Base-by-base conservation (phyloP, 176 grass and related monocot species). In the Aegilops sharonensis region DNA sequence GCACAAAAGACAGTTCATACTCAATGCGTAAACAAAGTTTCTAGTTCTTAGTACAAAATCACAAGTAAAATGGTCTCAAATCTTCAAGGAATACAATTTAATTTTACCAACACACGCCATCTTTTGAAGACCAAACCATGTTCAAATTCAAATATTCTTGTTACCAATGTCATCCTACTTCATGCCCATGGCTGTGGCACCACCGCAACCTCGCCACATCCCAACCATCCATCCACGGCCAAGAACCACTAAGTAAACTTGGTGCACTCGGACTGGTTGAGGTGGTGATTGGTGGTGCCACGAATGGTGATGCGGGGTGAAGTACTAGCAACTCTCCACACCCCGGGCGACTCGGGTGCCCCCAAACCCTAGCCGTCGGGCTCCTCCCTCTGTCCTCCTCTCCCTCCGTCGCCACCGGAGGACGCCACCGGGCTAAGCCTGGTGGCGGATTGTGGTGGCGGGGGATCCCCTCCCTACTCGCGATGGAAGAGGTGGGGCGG, bases 111-210 rank as follows among this genome's bases (percentile, higher is more conserved):
- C 48, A 17, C 43, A 75, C 8, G 13, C 6, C 34, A 75, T 50
- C 23, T 75, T 48, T 14, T 30, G 42, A 29, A 50, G 21, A 43
- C 70, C 31, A 45, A 75, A 61, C 3, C 77, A 5, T 25, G 2
- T 35, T 79, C 40, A 70, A n/a, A 50, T n/a, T 23, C 39, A 84
- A 72, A 73, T 84, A 24, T 89, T 17, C 17, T 65, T 84, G 39
- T 27, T 45, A 6, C 11, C n/a, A 73, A 14, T 3, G 11, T 4
- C 37, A 45, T 8, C 39, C n/a, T 36, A 15, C 66, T 15, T 40
- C 21, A 45, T 73, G 39, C 39, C 12, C n/a, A 47, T 45, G 40
- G n/a, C n/a, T 6, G 39, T 73, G 71, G 40, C 24, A 50, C 24
- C 42, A 75, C 13, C 13, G 7, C 72, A 27, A 75, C 42, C 43